Conservation (phyloP, 768 basidiomycete genomes). For the Trametes punicea region DNA sequence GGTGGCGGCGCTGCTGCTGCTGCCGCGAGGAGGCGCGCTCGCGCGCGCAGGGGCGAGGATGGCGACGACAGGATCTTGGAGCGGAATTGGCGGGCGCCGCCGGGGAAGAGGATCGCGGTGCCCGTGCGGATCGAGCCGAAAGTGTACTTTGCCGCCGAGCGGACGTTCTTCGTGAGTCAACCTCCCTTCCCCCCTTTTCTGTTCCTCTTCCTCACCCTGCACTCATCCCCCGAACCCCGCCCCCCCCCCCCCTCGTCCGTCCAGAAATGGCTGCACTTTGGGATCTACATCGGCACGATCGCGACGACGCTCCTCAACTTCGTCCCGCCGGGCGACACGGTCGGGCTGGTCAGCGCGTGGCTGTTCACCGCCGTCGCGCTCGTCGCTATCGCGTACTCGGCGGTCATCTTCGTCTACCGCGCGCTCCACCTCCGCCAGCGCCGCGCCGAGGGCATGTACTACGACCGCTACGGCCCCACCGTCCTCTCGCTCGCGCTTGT, state of each 20-base stretch:
- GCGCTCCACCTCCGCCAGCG: constrained; percentile 64
- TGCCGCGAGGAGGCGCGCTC: constrained; percentile 4
- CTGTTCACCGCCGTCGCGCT: constrained; percentile 91
- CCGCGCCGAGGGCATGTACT: constrained; percentile 78
- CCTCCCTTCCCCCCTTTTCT: background rate
- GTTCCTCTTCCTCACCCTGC: no score
- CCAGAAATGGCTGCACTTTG: constrained; percentile 87
- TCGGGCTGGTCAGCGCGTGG: constrained; percentile 81
- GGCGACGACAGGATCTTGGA: constrained; percentile 55
- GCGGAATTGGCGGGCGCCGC: constrained; percentile 72
- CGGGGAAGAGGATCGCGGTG: constrained; percentile 86
- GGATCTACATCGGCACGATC: constrained; percentile 84
- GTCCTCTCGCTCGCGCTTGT: constrained; percentile 68
- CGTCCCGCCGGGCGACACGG: constrained; percentile 61
- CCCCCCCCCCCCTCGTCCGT: background rate
- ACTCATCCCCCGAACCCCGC: background rate
- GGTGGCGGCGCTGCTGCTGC: constrained; percentile 13
- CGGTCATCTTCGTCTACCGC: constrained; percentile 75
- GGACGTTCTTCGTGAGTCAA: constrained; percentile 83
- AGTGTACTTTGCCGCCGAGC: constrained; percentile 94
- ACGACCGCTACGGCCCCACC: constrained; percentile 86
- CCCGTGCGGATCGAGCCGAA: constrained; percentile 98
- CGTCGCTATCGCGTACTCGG: constrained; percentile 83
- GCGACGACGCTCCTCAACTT: constrained; percentile 92
- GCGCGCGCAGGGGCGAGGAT: background rate